Evolutionary conservation across 2,329 filamentous ascomycete genomes (phyloP), one percentile per base, ranked within the genome.

Genomic region (Clonostachys solani): DNA sequence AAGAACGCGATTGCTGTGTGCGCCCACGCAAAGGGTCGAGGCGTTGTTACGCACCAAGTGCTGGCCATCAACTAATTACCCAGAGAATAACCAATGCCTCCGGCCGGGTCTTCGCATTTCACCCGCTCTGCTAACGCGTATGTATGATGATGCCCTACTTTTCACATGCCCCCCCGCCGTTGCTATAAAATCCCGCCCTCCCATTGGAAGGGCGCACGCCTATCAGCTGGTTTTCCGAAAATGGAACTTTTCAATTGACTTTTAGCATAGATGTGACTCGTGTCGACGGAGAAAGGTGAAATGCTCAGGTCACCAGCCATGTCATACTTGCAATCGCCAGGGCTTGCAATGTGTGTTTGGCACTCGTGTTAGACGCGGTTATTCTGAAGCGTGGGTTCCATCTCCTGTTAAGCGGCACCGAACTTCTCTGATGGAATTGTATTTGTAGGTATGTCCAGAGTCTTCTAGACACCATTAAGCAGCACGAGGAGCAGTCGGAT

Each of bases 251-350:
- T 17, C 33, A 16, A 36, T 33, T 46, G 12, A 45, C 44, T 13
- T 18, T 33, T 3, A 19, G 37, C 7, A 17, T 33, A 58, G 56
- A 3, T 56, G 56, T 40, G 54, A 55, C 33, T 43, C 47, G 10
- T 61, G 59, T 36, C 54, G 59, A 4, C 52, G 53, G 16, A 50
- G 56, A 33, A 61, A 61, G 47, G 56, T 61, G 17, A 61, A 61
- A 43, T 61, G 59, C 33, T 60, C 59, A 4, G 59, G 59, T 3
- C 49, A 53, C 9, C 53, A 52, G 33, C 59, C 58, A 5, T 61
- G 59, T 37, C 47, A 49, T 13, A 55, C 54, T 12, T 61, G 59
- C 40, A 50, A 41, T 15, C 55, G 57, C 9, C 49, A 53, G 9
- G 54, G 56, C 2, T 44, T 57, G 12, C 49, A 57, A 9, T 61